phyloP scores from a whole-genome alignment of 306 rosid genomes.

The Dalbergia oliveri region DNA sequence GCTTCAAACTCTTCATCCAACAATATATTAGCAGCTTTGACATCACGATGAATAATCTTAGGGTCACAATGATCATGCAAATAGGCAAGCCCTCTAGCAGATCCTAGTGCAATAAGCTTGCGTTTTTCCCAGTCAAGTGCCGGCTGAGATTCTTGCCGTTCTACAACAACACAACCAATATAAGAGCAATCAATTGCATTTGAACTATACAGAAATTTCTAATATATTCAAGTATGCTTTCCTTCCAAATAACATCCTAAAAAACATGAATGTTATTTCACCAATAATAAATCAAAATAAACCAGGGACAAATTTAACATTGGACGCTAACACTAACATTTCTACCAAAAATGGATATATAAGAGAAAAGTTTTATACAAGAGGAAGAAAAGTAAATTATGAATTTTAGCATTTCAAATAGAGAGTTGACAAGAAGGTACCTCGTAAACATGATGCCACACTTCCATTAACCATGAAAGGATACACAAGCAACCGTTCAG shows the following conservation, averaged over 20 bases:
- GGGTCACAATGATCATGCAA: constrained; percentile 98
- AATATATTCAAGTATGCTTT: background rate
- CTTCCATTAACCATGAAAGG: constrained; percentile 95
- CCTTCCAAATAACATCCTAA: constrained; percentile 14
- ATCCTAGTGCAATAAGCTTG: constrained; percentile 76
- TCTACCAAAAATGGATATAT: background rate
- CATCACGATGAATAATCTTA: constrained; percentile 94
- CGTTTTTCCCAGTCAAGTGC: constrained; percentile 81
- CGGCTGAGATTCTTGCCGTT: constrained; percentile 61
- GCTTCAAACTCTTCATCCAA: constrained; percentile 95
- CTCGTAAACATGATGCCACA: constrained; percentile 96
- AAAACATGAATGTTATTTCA: background rate
- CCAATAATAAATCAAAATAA: background rate
- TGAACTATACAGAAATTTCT: constrained; percentile 33
- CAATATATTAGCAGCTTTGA: constrained; percentile 93
- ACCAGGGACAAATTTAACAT: constrained; percentile 4
- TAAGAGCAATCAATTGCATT: constrained; percentile 30
- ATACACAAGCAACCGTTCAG: constrained; percentile 94
- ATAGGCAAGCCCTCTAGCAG: constrained; percentile 95
- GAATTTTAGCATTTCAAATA: constrained; percentile 35
- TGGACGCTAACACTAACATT: constrained; percentile 1
- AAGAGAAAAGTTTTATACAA: constrained; percentile 1
- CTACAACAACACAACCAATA: constrained; percentile 55
- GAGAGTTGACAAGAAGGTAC: constrained; percentile 49
- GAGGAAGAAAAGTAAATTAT: constrained; percentile 27